A percentile compares a stretch with the other conserved stretches of the same genome.
These are phyloP conservation scores for Brassica balearica DNA, from an alignment of 441 rosid species.

Conservation along the genomic window DNA sequence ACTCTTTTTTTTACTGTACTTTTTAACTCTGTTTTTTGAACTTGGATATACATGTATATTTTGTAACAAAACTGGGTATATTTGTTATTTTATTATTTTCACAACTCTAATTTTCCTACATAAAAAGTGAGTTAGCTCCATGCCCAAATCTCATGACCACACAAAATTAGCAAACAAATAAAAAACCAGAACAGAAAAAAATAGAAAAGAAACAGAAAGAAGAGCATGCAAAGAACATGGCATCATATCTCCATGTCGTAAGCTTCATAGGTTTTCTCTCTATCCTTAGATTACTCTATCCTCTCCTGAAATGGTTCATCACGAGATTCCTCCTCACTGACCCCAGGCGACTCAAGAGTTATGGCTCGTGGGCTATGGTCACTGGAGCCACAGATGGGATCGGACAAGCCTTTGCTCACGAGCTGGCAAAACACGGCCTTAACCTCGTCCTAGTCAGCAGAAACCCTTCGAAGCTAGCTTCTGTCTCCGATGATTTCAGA, in stretches of 20 bases:
- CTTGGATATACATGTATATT: no score
- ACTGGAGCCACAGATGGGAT: constrained; percentile 89
- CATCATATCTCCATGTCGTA: constrained; percentile 42
- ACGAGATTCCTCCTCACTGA: constrained; percentile 49
- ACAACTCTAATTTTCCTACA: constrained; percentile 12
- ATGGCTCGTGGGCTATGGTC: constrained; percentile 84
- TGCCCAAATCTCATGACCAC: constrained; percentile 27
- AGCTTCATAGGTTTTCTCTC: constrained; percentile 58
- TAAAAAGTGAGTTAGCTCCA: constrained; percentile 26
- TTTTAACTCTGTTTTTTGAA: no score
- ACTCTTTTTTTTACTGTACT: no score
- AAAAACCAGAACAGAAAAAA: not conserved
- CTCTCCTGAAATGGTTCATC: constrained; percentile 57
- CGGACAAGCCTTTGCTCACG: constrained; percentile 71
- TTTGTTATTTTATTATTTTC: not conserved
- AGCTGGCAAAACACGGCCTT: constrained; percentile 63
- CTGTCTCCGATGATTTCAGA: constrained; percentile 51
- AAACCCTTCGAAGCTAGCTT: constrained; percentile 54
- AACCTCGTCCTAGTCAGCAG: constrained; percentile 74
- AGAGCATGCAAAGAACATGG: constrained; percentile 48
- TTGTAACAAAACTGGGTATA: no score
- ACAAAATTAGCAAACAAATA: not conserved
- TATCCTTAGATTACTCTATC: constrained; percentile 49
- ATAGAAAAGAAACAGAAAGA: not conserved
- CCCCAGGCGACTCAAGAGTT: constrained; percentile 52